Evolutionary conservation across 23 red algal species (phyloP).

Genomic region (Gracilaria domingensis): DNA sequence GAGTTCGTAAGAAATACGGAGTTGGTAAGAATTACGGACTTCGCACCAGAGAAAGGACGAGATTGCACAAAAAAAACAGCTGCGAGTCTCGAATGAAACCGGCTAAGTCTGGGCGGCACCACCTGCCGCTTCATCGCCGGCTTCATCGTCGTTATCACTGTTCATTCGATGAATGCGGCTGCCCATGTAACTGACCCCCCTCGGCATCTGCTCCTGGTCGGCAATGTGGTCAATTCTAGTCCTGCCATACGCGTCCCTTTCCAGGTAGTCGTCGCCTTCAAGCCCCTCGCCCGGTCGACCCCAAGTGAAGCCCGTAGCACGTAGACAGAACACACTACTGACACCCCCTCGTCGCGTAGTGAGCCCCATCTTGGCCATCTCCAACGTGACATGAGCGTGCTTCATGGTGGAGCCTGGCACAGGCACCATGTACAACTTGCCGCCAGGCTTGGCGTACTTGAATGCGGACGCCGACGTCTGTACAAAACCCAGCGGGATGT

Average conservation of each 20-base stretch:
- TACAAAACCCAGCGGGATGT: slow-evolving; percentile 73
- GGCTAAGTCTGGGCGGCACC: neutral
- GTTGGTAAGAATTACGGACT: too few relatives aligned
- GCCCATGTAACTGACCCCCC: slow-evolving; percentile 78
- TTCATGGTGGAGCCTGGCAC: slow-evolving; percentile 60
- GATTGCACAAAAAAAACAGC: neutral
- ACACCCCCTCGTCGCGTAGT: slow-evolving; percentile 64
- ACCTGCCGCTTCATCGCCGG: neutral
- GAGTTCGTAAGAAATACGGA: neutral
- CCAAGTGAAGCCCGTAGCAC: slow-evolving; percentile 57
- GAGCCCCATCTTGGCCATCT: slow-evolving; percentile 74
- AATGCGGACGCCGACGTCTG: slow-evolving; percentile 73
- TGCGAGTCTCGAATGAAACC: too few relatives aligned
- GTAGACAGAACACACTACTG: slow-evolving; percentile 62
- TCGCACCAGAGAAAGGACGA: too few relatives aligned
- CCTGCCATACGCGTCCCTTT: slow-evolving; percentile 70
- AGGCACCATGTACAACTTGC: slow-evolving; percentile 77
- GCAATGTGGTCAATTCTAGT: slow-evolving; percentile 45
- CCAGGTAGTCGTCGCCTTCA: slow-evolving; percentile 61
- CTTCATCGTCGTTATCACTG: slow-evolving; percentile 20
- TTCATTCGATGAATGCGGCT: slow-evolving; percentile 55
- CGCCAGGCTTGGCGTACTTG: slow-evolving; percentile 70
- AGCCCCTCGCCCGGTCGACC: slow-evolving; percentile 54
- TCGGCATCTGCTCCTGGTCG: slow-evolving; percentile 49
- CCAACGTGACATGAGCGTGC: slow-evolving; percentile 58